phyloP scores from a whole-genome alignment of 2,329 filamentous ascomycete species.

The Sphaerulina populicola region DNA sequence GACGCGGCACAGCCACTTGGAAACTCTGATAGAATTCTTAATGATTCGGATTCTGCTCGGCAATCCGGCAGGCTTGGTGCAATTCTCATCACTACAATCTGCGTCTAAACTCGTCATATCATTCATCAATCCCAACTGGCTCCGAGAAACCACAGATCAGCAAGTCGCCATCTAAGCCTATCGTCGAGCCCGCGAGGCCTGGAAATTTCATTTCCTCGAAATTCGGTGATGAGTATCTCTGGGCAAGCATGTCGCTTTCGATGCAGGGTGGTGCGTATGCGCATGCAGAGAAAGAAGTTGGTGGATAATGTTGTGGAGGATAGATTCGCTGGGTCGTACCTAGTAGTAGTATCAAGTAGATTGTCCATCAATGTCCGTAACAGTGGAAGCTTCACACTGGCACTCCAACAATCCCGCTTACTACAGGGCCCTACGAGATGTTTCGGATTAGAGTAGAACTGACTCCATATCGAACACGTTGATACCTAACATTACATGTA shows the following conservation, averaged over 20 bases:
- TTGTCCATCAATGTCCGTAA: neutral
- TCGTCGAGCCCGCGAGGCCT: constrained; percentile 30
- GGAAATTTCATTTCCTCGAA: constrained; percentile 23
- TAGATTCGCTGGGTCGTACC: neutral
- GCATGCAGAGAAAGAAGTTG: constrained; percentile 20
- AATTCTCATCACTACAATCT: constrained; percentile 26
- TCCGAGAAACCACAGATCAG: constrained; percentile 30
- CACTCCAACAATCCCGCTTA: too few relatives aligned
- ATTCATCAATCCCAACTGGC: constrained; percentile 34
- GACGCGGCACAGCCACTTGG: constrained; percentile 26
- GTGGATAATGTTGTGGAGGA: constrained; percentile 14
- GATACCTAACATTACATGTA: neutral
- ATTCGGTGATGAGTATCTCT: constrained; percentile 36
- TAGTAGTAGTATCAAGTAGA: neutral
- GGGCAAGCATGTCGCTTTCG: constrained; percentile 34
- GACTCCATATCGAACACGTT: too few relatives aligned
- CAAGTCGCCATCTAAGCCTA: constrained; percentile 31
- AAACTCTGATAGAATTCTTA: constrained; percentile 9
- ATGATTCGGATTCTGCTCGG: constrained; percentile 23
- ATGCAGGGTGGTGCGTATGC: constrained; percentile 28
- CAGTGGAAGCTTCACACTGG: too few relatives aligned
- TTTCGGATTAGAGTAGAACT: too few relatives aligned
- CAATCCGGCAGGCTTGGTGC: constrained; percentile 31
- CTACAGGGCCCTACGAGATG: too few relatives aligned
- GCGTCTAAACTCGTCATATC: constrained; percentile 27